phyloP scores from a whole-genome alignment of 2,329 filamentous ascomycete species.

The Diplodia mutila region DNA sequence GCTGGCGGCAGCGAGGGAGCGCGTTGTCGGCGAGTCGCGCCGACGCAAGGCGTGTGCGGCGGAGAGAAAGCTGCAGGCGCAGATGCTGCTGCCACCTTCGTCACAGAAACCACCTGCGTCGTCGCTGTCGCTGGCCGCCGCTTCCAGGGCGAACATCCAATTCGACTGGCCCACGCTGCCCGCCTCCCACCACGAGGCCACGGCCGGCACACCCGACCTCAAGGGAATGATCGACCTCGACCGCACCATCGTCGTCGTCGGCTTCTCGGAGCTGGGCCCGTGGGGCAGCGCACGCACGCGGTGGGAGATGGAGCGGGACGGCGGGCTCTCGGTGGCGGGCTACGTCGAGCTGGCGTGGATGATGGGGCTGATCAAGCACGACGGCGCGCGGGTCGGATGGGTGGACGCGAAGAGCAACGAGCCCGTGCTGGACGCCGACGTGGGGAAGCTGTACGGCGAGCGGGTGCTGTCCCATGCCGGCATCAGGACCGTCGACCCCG shows the following conservation, averaged over 20 bases:
- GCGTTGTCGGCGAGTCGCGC: constrained; percentile 25
- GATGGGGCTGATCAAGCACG: constrained; percentile 87
- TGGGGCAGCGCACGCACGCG: constrained; percentile 88
- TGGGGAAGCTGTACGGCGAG: constrained; percentile 38
- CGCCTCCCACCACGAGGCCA: constrained; percentile 27
- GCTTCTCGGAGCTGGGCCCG: constrained; percentile 56
- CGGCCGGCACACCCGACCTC: constrained; percentile 33
- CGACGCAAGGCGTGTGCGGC: constrained; percentile 14
- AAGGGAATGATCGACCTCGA: constrained; percentile 45
- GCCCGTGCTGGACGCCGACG: constrained; percentile 38
- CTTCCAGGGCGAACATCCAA: background rate
- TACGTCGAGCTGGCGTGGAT: constrained; percentile 94
- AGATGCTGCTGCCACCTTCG: too few species aligned
- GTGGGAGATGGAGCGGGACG: constrained; percentile 89
- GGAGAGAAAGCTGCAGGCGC: too few species aligned
- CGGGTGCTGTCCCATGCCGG: too few species aligned
- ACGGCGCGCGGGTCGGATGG: too few species aligned
- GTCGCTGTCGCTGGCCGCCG: too few species aligned
- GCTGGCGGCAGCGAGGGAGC: too few species aligned
- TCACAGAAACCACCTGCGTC: too few species aligned
- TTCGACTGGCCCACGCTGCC: constrained; percentile 13
- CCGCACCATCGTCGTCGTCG: constrained; percentile 43
- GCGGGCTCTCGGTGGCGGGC: constrained; percentile 83
- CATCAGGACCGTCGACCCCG: constrained; percentile 39
- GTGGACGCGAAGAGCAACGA: constrained; percentile 35